Base-by-base conservation (phyloP, 805 yeast species). In the Yamadazyma philogaea region DNA sequence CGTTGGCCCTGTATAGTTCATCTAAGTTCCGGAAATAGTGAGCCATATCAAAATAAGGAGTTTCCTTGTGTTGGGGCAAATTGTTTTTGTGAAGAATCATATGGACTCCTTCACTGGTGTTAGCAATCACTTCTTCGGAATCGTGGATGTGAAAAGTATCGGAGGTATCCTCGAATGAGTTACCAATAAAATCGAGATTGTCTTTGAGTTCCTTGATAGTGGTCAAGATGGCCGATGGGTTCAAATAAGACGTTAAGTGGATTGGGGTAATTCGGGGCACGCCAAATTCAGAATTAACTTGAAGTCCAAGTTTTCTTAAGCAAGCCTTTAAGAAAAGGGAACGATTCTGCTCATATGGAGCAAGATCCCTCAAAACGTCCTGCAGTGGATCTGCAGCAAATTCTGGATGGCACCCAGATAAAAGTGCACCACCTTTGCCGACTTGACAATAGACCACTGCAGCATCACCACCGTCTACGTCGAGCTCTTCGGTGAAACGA, bases 361-460 rank as follows among this genome's bases (percentile, higher is more conserved):
- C 57, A 20, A 89, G 60, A 0, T 54, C 58, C 2, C 65, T 53
- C 2, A 78, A 42, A 1, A 51, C 48, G 1, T 43, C 48, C 6
- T 53, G 48, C 14, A 66, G 57, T 34, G 40, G 17, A 36, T 46
- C 66, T 44, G 44, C 57, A 20, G 65, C 66, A 56, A 82, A 89
- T 61, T 93, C 99, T 0, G 96, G 96, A 62, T 93, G 99, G 0
- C 87, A 77, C 0, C 98, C 98, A 11, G 84, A 72, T 10, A 93
- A 70, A 7, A 93, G 62, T 0, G 82, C 96, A 28, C 65, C 66
- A 3, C 99, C 99, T 30, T 75, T 66, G 1, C 95, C 96, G 2
- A 79, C 77, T 7, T 69, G 66, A 52, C 87, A 78, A 44, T 74
- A 63, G 3, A 93, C 77, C 0, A 79, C 85, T 0, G 97, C 96